A percentile compares a stretch with the other conserved stretches of the same genome.
phyloP scores from a whole-genome alignment of 1,284 basidiomycete species.

The Boletellus deceptivus region DNA sequence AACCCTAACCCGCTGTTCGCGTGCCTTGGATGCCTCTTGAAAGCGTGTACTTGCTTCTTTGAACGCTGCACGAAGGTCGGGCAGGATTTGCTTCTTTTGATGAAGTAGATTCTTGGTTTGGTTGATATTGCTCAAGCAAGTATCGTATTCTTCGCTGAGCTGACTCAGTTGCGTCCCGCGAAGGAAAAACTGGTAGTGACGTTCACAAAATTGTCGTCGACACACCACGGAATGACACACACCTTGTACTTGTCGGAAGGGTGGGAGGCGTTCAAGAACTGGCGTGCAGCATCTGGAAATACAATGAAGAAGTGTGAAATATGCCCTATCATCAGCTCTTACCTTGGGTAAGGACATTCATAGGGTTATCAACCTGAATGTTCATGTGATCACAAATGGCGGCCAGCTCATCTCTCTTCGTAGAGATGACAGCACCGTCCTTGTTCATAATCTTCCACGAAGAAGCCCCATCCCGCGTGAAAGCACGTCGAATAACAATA shows the following conservation, averaged over 20 bases:
- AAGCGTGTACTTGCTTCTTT: slow-evolving; percentile 63
- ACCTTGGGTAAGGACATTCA: slow-evolving; percentile 94
- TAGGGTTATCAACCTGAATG: slow-evolving; percentile 95
- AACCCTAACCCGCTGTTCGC: slow-evolving; percentile 66
- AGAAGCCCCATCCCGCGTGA: slow-evolving; percentile 73
- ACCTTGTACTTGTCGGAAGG: slow-evolving; percentile 91
- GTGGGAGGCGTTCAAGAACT: slow-evolving; percentile 85
- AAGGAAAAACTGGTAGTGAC: slow-evolving; percentile 79
- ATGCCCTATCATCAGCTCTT: slow-evolving; percentile 7
- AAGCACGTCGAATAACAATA: slow-evolving; percentile 83
- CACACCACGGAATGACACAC: slow-evolving; percentile 16
- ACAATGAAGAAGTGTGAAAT: not conserved
- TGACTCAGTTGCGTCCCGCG: slow-evolving; percentile 90
- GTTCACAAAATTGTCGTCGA: not conserved
- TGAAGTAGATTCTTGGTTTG: slow-evolving; percentile 62
- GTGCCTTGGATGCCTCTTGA: slow-evolving; percentile 70
- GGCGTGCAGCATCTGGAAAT: slow-evolving; percentile 45
- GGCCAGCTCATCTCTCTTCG: slow-evolving; percentile 83
- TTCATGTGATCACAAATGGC: slow-evolving; percentile 93
- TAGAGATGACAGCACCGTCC: slow-evolving; percentile 67
- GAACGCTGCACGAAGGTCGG: slow-evolving; percentile 64
- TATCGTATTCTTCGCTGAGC: slow-evolving; percentile 84
- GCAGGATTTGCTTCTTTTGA: slow-evolving; percentile 70
- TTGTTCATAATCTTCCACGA: slow-evolving; percentile 84
- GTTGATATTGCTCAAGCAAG: slow-evolving; percentile 70